Evolutionary conservation across 2,329 filamentous ascomycete genomes (phyloP), one percentile per base, ranked within the genome.

Genomic region (Penicillium frequentans): DNA sequence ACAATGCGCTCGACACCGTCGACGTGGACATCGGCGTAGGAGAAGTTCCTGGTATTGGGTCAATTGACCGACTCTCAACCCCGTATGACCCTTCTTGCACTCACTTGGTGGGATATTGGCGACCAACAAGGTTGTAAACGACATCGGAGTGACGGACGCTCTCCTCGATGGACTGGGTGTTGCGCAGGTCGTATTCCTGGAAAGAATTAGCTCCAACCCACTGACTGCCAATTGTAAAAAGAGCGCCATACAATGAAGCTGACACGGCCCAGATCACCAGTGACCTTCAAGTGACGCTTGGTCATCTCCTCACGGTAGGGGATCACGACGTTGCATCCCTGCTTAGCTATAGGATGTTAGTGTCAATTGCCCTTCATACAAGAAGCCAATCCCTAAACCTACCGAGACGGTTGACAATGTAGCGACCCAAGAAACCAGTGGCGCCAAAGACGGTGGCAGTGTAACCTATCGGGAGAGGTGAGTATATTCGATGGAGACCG

Each of bases 391-490:
- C 26, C 26, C 14, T 3, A 13, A n/a, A 69, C 79, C 61, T 81
- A 88, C 92, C 92, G 73, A 99, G 84, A 75, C 91, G 86, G 80
- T 97, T 96, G 73, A 99, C 95, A 73, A 99, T 96, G 77, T 99
- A 99, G 73, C 95, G 88, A 73, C 95, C 95, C 55, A 99, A 81
- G 76, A 96, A 93, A 64, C 95, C 95, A 60, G 93, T 97, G 71
- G 95, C 95, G 78, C 95, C 95, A 79, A 99, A 99, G 70, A 99
- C 93, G 57, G 95, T 99, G 60, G 90, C 93, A 62, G 93, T 97
- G 79, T 98, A 92, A 66, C 93, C 93, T 91, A 77, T 60, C 64
- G 66, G 60, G 51, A 58, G 44, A 55, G 49, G 59, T 71, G 73
- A 68, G 70, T 66, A 60, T 48, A 62, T 64, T 58, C 56, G 51